phyloP scores from a whole-genome alignment of 352 stramenopile species.

The Globisporangium acanthophoron region DNA sequence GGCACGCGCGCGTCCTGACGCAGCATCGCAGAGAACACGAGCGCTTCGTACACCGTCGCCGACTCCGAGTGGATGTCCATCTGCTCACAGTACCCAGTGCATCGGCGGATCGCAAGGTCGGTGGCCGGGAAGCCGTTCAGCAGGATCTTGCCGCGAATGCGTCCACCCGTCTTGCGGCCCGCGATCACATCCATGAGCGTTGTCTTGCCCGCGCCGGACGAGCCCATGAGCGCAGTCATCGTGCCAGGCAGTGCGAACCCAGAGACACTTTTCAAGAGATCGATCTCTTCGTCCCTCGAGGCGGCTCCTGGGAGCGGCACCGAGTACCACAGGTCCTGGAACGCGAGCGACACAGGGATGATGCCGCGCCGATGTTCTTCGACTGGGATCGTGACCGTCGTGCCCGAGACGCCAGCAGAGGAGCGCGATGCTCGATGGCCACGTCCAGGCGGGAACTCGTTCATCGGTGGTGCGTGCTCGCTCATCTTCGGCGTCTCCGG shows the following conservation, averaged over 20 bases:
- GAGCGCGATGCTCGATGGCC: background rate
- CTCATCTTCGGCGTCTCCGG: constrained; percentile 8
- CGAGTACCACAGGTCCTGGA: constrained; percentile 53
- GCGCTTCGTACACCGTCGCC: constrained; percentile 84
- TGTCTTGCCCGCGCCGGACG: constrained; percentile 86
- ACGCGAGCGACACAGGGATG: constrained; percentile 39
- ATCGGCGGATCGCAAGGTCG: constrained; percentile 40
- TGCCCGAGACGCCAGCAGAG: constrained; percentile 2
- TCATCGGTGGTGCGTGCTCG: background rate
- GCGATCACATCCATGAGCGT: constrained; percentile 94
- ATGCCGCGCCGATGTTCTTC: constrained; percentile 5
- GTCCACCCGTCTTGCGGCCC: constrained; percentile 85
- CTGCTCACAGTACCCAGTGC: constrained; percentile 68
- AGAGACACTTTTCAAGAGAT: constrained; percentile 79
- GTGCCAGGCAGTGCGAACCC: constrained; percentile 54
- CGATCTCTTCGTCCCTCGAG: constrained; percentile 38
- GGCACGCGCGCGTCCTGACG: constrained; percentile 35
- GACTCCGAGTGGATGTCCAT: constrained; percentile 90
- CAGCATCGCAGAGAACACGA: constrained; percentile 87
- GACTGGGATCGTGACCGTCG: constrained; percentile 13
- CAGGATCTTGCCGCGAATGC: constrained; percentile 62
- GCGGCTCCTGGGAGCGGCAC: constrained; percentile 35
- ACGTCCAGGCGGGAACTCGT: constrained; percentile 1
- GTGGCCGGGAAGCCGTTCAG: constrained; percentile 44
- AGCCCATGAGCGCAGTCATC: constrained; percentile 73